Conservation (phyloP, 164 flowering plant genomes). For the Aristolochia californica region DNA sequence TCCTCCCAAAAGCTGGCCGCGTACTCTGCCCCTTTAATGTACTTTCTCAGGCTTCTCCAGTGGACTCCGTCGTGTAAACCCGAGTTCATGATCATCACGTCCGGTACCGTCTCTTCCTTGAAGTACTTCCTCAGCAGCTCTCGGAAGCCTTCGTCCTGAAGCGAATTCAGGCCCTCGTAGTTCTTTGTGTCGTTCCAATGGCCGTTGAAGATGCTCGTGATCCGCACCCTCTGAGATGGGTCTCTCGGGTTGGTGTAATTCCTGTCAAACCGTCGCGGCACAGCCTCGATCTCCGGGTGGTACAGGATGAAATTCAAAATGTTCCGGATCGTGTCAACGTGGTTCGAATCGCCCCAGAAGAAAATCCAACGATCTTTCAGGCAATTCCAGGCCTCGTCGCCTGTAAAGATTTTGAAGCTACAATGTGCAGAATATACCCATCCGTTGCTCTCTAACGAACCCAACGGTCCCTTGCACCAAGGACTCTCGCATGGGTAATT, state of each 20-base stretch:
- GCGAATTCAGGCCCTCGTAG: conserved; percentile 67
- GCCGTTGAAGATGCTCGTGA: conserved; percentile 93
- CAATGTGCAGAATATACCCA: conserved; percentile 95
- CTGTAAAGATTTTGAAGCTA: conserved; percentile 44
- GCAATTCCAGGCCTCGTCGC: conserved; percentile 77
- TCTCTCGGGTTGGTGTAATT: conserved; percentile 66
- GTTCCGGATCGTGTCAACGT: conserved; percentile 87
- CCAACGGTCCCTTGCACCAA: conserved; percentile 82
- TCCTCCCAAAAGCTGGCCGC: conserved; percentile 72
- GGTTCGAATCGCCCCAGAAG: conserved; percentile 99
- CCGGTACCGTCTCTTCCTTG: conserved; percentile 49
- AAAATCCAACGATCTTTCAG: conserved; percentile 72
- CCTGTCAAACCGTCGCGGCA: conserved; percentile 62
- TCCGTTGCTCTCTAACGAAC: conserved; percentile 82
- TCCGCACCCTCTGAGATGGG: conserved; percentile 46
- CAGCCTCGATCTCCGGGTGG: conserved; percentile 30
- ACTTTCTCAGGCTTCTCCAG: conserved; percentile 43
- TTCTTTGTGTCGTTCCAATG: conserved; percentile 58
- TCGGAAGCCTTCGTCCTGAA: conserved; percentile 44
- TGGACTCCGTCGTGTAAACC: conserved; percentile 85
- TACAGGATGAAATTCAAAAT: conserved; percentile 64
- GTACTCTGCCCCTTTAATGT: conserved; percentile 36
- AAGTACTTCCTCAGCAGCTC: conserved; percentile 48
- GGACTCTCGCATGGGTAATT: conserved; percentile 45
- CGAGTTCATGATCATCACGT: conserved; percentile 77